Evolutionary conservation across 768 basidiomycete species (phyloP).

Genomic region (Clathrus columnatus): DNA sequence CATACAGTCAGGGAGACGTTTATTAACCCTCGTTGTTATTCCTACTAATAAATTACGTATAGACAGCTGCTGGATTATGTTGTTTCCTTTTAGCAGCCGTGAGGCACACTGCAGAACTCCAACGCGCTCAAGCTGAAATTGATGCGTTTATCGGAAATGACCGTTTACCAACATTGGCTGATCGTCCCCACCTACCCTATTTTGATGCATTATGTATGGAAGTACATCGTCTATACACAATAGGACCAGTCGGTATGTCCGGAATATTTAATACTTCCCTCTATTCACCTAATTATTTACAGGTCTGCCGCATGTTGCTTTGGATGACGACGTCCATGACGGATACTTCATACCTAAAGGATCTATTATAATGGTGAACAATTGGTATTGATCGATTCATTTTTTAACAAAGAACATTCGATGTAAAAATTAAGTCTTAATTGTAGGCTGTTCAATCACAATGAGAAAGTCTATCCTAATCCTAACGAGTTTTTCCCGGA

Average conservation of each 20-base stretch:
- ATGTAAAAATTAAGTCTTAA: neutral
- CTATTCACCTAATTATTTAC: conserved; percentile 14
- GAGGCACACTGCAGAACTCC: conserved; percentile 34
- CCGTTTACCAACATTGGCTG: conserved; percentile 31
- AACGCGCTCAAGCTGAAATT: conserved; percentile 45
- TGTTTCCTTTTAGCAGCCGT: conserved; percentile 45
- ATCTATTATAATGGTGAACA: conserved; percentile 36
- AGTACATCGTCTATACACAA: conserved; percentile 36
- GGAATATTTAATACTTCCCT: neutral
- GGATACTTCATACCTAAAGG: conserved; percentile 45
- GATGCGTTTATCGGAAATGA: conserved; percentile 32
- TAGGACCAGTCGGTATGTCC: conserved; percentile 33
- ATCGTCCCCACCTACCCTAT: conserved; percentile 41
- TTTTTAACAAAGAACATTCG: neutral
- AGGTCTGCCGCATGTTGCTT: conserved; percentile 39
- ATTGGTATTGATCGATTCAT: conserved; percentile 29
- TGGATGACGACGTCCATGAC: conserved; percentile 34
- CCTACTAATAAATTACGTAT: neutral
- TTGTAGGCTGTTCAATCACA: conserved; percentile 44
- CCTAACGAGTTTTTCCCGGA: conserved; percentile 44
- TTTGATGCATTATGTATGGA: conserved; percentile 38
- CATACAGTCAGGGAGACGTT: conserved; percentile 13
- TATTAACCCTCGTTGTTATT: neutral
- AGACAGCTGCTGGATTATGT: conserved; percentile 40
- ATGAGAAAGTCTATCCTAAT: conserved; percentile 39